These are phyloP conservation scores for Trichothecium roseum DNA, from an alignment of 2,329 filamentous ascomycete genomes.

Conservation along the genomic window DNA sequence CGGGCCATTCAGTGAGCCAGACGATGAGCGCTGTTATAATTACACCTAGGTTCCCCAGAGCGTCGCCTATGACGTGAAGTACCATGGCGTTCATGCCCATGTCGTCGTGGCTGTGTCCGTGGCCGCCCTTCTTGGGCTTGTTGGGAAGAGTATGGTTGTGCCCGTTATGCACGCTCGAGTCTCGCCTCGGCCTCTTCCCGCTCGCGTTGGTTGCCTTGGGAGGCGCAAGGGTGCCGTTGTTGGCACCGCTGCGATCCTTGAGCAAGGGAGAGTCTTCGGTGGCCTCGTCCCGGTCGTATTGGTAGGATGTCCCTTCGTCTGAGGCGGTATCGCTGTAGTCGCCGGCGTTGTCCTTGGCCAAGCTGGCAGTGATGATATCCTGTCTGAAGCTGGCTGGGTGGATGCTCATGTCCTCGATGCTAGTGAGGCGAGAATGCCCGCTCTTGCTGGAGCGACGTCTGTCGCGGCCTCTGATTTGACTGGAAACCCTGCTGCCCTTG, in stretches of 20 bases:
- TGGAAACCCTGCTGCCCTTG: slow-evolving; percentile 17
- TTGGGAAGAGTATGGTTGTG: slow-evolving; percentile 78
- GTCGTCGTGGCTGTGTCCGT: slow-evolving; percentile 72
- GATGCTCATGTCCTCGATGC: slow-evolving; percentile 66
- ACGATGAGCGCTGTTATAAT: slow-evolving; percentile 78
- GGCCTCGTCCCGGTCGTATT: slow-evolving; percentile 30
- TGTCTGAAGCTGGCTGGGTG: slow-evolving; percentile 86
- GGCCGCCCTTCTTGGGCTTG: slow-evolving; percentile 47
- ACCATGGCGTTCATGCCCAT: slow-evolving; percentile 91
- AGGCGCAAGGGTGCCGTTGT: slow-evolving; percentile 9
- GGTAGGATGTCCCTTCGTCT: slow-evolving; percentile 27
- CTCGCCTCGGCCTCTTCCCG: slow-evolving; percentile 19
- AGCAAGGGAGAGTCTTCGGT: slow-evolving; percentile 39
- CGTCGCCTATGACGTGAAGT: slow-evolving; percentile 69
- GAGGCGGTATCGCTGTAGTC: slow-evolving; percentile 34
- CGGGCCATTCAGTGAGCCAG: slow-evolving; percentile 76
- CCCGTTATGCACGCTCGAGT: slow-evolving; percentile 50
- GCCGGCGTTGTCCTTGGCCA: slow-evolving; percentile 31
- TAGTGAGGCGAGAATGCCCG: slow-evolving; percentile 49
- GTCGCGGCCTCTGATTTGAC: slow-evolving; percentile 27
- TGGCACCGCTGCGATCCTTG: slow-evolving; percentile 22
- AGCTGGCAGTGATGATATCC: slow-evolving; percentile 75
- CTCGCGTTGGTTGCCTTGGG: slow-evolving; percentile 11
- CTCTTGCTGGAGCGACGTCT: slow-evolving; percentile 35
- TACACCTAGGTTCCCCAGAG: slow-evolving; percentile 77